Evolutionary conservation across 441 rosid genomes (phyloP).

Genomic region (Populus hybrid): DNA sequence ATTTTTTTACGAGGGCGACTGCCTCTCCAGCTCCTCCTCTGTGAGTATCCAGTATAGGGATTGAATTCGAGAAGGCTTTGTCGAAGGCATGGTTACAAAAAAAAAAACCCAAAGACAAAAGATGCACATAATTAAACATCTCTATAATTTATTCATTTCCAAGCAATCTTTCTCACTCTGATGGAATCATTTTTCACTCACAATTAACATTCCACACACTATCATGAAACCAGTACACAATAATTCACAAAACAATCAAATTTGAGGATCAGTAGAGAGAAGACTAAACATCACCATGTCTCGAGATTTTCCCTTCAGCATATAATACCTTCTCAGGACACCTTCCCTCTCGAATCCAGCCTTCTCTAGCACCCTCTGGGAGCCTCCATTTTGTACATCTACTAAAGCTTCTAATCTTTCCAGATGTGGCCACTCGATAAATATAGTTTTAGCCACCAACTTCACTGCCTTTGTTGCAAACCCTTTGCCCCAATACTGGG

Average conservation of each 20-base stretch:
- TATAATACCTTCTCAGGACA: constrained; percentile 44
- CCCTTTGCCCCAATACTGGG: constrained; percentile 61
- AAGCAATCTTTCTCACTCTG: neutral
- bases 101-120: neutral
- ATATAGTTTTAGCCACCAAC: constrained; percentile 36
- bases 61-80: neutral
- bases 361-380: constrained; percentile 65
- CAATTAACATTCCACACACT: neutral
- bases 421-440: constrained; percentile 46
- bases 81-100: too few relatives aligned
- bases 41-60: neutral
- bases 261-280: constrained; percentile 46
- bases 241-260: constrained; percentile 12
- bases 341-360: constrained; percentile 67
- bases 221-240: neutral
- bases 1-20: too few relatives aligned
- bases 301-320: constrained; percentile 44
- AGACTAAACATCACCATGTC: constrained; percentile 62
- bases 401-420: constrained; percentile 78
- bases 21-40: too few relatives aligned
- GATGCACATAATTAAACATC: neutral
- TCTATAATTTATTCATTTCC: neutral
- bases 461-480: constrained; percentile 56
- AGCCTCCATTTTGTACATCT: constrained; percentile 50
- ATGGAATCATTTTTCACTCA: too few relatives aligned